Conservation (phyloP, 495 filamentous ascomycete genomes). For the Daldinia concentrica region DNA sequence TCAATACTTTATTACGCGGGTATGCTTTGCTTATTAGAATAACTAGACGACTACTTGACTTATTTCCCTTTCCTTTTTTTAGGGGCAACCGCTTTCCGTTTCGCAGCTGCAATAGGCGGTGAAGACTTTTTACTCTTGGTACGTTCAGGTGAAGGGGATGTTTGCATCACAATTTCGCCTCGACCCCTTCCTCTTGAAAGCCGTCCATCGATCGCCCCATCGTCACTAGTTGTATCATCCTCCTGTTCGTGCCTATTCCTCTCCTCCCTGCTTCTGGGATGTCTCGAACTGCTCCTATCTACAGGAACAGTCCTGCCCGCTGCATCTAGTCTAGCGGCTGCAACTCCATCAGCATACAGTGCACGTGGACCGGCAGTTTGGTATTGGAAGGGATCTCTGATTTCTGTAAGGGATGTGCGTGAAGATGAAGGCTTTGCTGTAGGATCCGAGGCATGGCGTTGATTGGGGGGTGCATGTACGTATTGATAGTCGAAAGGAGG, state of each 20-base stretch:
- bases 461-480: conserved; percentile 42
- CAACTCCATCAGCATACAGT: conserved; percentile 38
- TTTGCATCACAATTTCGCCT: conserved; percentile 33
- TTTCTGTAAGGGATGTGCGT: conserved; percentile 3
- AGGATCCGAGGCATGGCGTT: conserved; percentile 50
- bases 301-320: conserved; percentile 19
- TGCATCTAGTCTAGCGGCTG: conserved; percentile 19
- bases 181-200: conserved; percentile 15
- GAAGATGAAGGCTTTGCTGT: conserved; percentile 41
- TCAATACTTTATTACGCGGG: conserved; percentile 32
- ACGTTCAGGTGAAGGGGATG: conserved; percentile 42
- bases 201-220: conserved; percentile 24
- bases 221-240: conserved; percentile 39
- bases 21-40: conserved; percentile 26
- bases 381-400: conserved; percentile 53
- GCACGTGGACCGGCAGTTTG: conserved; percentile 50
- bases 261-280: conserved; percentile 26
- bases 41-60: conserved; percentile 14
- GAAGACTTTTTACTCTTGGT: conserved; percentile 44
- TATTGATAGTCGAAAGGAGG: conserved; percentile 58
- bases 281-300: conserved; percentile 32
- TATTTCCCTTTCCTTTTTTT: conserved; percentile 46
- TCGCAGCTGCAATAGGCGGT: conserved; percentile 27
- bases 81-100: conserved; percentile 43
- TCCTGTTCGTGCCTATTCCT: conserved; percentile 25